phyloP scores from a whole-genome alignment of 1,284 basidiomycete species.

The Moesziomyces antarcticus region DNA sequence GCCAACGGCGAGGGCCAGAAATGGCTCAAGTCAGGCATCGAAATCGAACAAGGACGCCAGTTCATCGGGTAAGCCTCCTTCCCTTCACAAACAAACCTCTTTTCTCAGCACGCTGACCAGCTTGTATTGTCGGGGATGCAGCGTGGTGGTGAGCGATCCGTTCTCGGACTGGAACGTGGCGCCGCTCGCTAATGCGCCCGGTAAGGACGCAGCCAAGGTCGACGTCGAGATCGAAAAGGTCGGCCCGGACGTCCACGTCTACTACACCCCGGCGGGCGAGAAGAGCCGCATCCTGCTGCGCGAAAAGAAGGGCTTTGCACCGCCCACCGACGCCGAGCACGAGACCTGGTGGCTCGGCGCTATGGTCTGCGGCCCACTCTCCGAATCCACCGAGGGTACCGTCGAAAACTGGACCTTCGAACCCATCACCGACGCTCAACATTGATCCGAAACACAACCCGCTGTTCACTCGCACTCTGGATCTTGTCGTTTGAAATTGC shows the following conservation, averaged over 20 bases:
- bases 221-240: conserved; percentile 33
- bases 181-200: conserved; percentile 2
- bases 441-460: no score
- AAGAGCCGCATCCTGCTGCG: conserved; percentile 18
- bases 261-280: conserved; percentile 17
- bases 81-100: neutral
- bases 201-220: neutral
- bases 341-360: conserved; percentile 44
- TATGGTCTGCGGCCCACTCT: conserved; percentile 36
- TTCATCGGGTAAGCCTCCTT: conserved; percentile 25
- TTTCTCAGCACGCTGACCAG: neutral
- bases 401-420: conserved; percentile 16
- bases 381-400: conserved; percentile 9
- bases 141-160: conserved; percentile 28
- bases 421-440: conserved; percentile 1
- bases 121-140: neutral
- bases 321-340: neutral
- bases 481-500: no score
- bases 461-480: no score
- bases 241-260: conserved; percentile 27
- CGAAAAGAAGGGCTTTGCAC: conserved; percentile 35
- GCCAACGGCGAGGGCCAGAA: conserved; percentile 7
- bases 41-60: conserved; percentile 29
- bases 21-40: conserved; percentile 35
- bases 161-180: conserved; percentile 44